A percentile compares a stretch with the other conserved stretches of the same genome.
Evolutionary conservation across 768 basidiomycete species (phyloP).

Genomic region (Boletus eberwhitei): DNA sequence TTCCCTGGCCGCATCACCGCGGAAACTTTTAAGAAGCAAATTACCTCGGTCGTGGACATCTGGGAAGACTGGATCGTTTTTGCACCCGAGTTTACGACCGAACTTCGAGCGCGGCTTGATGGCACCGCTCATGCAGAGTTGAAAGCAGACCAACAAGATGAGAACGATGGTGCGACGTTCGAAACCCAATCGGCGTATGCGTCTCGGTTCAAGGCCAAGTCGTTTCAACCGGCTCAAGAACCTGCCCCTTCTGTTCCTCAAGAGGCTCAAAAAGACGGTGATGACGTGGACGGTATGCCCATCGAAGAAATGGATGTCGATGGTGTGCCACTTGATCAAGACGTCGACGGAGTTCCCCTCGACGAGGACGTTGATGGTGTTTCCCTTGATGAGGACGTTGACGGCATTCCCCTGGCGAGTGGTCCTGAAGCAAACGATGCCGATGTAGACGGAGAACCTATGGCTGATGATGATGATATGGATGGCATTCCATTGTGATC

Average conservation of each 20-base stretch:
- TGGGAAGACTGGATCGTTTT: constrained; percentile 99
- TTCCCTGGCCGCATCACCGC: constrained; percentile 96
- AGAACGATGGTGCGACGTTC: constrained; percentile 8
- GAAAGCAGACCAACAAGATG: constrained; percentile 27
- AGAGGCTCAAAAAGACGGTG: constrained; percentile 38
- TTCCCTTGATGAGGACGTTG: constrained; percentile 34
- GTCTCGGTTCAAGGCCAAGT: constrained; percentile 73
- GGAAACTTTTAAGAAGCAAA: constrained; percentile 93
- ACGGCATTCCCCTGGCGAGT: constrained; percentile 36
- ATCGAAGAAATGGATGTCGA: constrained; percentile 50
- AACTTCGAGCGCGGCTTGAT: constrained; percentile 72
- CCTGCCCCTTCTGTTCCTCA: constrained; percentile 21
- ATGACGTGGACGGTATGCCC: constrained; percentile 52
- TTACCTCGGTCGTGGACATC: constrained; percentile 83
- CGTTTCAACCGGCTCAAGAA: constrained; percentile 69
- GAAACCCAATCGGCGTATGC: constrained; percentile 36
- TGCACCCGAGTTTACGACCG: constrained; percentile 76
- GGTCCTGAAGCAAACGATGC: constrained; percentile 16
- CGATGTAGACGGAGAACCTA: constrained; percentile 28
- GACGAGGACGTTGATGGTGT: constrained; percentile 25
- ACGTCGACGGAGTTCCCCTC: constrained; percentile 39
- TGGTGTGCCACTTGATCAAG: constrained; percentile 42
- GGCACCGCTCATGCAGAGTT: constrained; percentile 41
- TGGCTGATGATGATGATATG: constrained; percentile 35
- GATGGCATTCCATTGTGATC: constrained; percentile 39